Base-by-base conservation (phyloP, 2,329 filamentous ascomycete genomes). In the Colletotrichum plurivorum region DNA sequence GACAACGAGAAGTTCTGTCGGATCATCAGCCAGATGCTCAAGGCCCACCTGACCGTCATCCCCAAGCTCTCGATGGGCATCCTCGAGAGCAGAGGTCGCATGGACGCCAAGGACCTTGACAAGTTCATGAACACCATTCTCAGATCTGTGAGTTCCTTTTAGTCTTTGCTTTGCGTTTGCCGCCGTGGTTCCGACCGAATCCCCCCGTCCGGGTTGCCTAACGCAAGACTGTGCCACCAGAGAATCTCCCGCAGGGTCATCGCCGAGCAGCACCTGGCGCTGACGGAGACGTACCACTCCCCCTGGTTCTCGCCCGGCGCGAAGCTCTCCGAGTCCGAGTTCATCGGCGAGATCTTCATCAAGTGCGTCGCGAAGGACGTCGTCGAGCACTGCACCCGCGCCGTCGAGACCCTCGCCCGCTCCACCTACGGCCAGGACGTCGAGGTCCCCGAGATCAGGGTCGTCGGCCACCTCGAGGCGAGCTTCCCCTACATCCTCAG, bases 401-500 rank as follows among this genome's bases (percentile, higher is more conserved):
- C 94, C 41, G 92, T 95, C 18, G 89, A 90, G 71, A 87, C 92
- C 51, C 88, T 98, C 59, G 91, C 94, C 66, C 88, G 88, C 70
- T 88, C 91, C 65, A 92, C 92, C 58, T 95, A 97, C 74, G 93
- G 93, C 1, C 85, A 90, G 1, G 85, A 91, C 63, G 87, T 90
- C 1, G 83, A 86, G 58, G 87, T 99, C 2, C 96, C 96, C 5
- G 90, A 94, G 71, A 93, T 99, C 79, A 89, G 88, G 54, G 86
- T 99, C 66, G 88, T 92, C 71, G 96, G 97, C 22, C 94, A 99
- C 77, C 85, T 96, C 2, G 90, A 93, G 36, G 95, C 95, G 5
- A 97, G 91, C 39, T 99, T 99, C 77, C 96, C 97, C 1, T 99
- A 98, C 76, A 98, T 99, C 72, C 88, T 97, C 59, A 96, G 92